Percentiles rank a stretch among this genome's conserved stretches.
These are phyloP conservation scores for Pulveroboletus ravenelii DNA, from an alignment of 768 basidiomycete genomes.

Conservation along the genomic window DNA sequence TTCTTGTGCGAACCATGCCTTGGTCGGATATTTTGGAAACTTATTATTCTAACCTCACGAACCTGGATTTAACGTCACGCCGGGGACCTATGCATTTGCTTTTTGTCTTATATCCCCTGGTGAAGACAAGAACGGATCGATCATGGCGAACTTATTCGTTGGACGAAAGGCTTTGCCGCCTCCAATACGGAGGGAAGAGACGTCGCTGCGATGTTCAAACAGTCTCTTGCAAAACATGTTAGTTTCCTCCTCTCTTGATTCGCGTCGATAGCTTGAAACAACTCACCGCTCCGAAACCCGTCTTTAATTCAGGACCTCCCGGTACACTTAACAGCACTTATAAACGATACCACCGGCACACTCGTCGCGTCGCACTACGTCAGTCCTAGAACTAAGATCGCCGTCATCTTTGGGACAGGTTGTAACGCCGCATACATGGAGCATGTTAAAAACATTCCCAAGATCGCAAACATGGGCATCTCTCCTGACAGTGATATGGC, in stretches of 20 bases:
- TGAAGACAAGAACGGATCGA: conserved; percentile 88
- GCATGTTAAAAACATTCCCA: conserved; percentile 75
- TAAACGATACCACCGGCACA: conserved; percentile 98
- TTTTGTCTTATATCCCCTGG: neutral
- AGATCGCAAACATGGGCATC: conserved; percentile 73
- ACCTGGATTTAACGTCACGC: neutral
- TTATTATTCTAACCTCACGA: neutral
- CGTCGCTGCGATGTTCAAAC: conserved; percentile 89
- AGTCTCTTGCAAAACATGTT: conserved; percentile 74
- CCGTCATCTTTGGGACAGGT: conserved; percentile 96
- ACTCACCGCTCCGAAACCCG: neutral
- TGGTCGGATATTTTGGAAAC: neutral
- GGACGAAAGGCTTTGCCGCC: conserved; percentile 99
- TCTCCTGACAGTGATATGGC: conserved; percentile 70
- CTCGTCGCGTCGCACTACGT: conserved; percentile 97
- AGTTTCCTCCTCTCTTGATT: conserved; percentile 25
- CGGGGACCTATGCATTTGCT: neutral
- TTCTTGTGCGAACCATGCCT: neutral
- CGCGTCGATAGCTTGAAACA: neutral
- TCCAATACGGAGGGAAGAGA: conserved; percentile 88
- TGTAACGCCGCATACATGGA: conserved; percentile 99
- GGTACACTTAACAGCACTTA: conserved; percentile 77
- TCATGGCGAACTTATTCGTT: conserved; percentile 90
- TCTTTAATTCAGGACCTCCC: conserved; percentile 61
- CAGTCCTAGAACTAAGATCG: conserved; percentile 85